A percentile compares a stretch with the other conserved stretches of the same genome.
Evolutionary conservation across 106 monocot genomes (phyloP).

Genomic region (Dendrobium catenatum): DNA sequence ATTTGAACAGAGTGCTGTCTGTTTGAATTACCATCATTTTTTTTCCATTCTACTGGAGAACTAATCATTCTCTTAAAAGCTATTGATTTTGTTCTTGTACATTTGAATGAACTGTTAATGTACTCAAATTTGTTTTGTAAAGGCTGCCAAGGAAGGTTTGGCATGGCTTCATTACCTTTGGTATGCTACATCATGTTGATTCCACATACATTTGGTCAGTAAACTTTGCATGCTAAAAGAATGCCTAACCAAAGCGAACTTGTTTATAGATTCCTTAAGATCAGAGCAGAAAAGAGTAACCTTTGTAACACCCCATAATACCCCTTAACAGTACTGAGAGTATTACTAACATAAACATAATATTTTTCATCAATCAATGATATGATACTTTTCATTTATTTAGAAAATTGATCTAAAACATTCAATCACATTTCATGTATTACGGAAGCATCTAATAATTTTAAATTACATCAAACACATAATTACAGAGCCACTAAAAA

Average conservation of each 20-base stretch:
- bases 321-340: too few relatives aligned
- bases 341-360: too few relatives aligned
- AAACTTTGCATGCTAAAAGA: background rate
- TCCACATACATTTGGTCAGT: background rate
- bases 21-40: background rate
- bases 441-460: too few relatives aligned
- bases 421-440: too few relatives aligned
- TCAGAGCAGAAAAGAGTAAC: background rate
- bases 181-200: background rate
- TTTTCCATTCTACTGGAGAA: background rate
- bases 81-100: background rate
- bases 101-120: background rate
- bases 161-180: background rate
- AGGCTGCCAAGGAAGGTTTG: background rate
- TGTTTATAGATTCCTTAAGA: too few relatives aligned
- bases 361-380: too few relatives aligned
- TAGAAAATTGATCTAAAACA: too few relatives aligned
- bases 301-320: too few relatives aligned
- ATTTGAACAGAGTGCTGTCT: background rate
- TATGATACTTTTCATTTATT: too few relatives aligned
- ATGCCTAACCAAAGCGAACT: too few relatives aligned
- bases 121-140: background rate
- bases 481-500: too few relatives aligned
- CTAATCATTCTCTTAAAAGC: background rate
- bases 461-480: too few relatives aligned